phyloP scores from a whole-genome alignment of 1,284 basidiomycete species.

The Wolfiporia cocos region DNA sequence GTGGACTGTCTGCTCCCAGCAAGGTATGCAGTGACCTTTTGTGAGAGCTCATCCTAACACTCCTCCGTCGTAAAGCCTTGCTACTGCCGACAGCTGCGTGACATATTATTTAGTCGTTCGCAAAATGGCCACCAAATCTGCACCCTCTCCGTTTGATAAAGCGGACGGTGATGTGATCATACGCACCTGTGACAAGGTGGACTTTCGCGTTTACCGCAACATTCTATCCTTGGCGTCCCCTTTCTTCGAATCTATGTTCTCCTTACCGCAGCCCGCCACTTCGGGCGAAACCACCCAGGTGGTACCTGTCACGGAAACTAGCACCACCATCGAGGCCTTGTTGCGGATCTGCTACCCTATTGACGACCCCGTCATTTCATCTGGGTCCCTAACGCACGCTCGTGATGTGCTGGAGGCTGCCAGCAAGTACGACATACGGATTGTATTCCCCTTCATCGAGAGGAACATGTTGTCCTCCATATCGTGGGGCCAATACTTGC shows the following conservation, averaged over 20 bases:
- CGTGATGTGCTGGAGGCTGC: constrained; percentile 8
- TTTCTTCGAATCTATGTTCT: constrained; percentile 11
- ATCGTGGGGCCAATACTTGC: constrained; percentile 21
- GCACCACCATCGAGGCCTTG: constrained; percentile 10
- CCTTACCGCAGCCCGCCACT: constrained; percentile 8
- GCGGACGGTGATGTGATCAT: neutral
- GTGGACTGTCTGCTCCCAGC: no score
- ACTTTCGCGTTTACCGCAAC: constrained; percentile 30
- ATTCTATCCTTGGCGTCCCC: constrained; percentile 38
- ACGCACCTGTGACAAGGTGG: constrained; percentile 7
- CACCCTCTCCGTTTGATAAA: constrained; percentile 11
- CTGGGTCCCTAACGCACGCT: neutral
- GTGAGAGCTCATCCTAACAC: no score
- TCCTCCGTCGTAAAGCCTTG: no score
- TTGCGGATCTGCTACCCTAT: constrained; percentile 11
- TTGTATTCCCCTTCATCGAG: neutral
- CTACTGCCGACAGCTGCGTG: no score
- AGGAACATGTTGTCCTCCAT: neutral
- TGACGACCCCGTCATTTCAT: neutral
- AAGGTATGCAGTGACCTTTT: no score
- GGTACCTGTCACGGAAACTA: constrained; percentile 9
- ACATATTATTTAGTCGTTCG: no score
- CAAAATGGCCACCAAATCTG: no score
- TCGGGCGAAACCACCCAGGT: neutral
- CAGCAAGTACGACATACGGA: constrained; percentile 10